phyloP scores from a whole-genome alignment of 1,284 basidiomycete species.

The Malassezia restricta region DNA sequence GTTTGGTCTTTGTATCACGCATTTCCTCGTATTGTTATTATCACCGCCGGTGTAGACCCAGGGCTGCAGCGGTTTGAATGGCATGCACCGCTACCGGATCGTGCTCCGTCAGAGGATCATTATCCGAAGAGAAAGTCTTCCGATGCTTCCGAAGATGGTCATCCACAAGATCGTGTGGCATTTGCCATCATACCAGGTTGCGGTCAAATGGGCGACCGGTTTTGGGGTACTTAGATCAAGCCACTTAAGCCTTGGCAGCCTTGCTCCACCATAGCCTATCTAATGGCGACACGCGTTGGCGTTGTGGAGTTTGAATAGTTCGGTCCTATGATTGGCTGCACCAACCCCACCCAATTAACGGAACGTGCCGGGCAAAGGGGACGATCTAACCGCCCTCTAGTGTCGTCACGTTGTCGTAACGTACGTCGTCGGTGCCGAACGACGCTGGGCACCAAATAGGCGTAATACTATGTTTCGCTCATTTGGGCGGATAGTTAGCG shows the following conservation, averaged over 20 bases:
- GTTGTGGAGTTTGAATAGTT: not conserved
- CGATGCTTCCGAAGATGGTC: not conserved
- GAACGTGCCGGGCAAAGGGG: not conserved
- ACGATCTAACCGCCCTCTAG: too few species aligned
- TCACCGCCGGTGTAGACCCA: conserved; percentile 37
- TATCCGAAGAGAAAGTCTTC: not conserved
- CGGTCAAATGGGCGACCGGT: conserved; percentile 40
- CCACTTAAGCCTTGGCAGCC: not conserved
- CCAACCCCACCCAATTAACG: not conserved
- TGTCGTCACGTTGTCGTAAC: too few species aligned
- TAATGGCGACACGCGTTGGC: not conserved
- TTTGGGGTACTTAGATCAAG: conserved; percentile 26
- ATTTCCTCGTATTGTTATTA: conserved; percentile 55
- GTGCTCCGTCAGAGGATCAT: not conserved
- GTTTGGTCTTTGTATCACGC: conserved; percentile 63
- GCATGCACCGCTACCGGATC: not conserved
- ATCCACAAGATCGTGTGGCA: conserved; percentile 19
- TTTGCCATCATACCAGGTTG: conserved; percentile 41
- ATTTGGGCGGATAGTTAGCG: conserved; percentile 40
- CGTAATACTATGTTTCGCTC: conserved; percentile 35
- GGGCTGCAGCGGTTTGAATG: conserved; percentile 28
- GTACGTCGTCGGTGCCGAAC: not conserved
- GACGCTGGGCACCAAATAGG: not conserved
- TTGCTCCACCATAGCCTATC: not conserved
- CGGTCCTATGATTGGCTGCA: not conserved